A percentile compares a stretch with the other conserved stretches of the same genome.
Conservation (phyloP, 805 yeast genomes). For the Saturnispora dispora region DNA sequence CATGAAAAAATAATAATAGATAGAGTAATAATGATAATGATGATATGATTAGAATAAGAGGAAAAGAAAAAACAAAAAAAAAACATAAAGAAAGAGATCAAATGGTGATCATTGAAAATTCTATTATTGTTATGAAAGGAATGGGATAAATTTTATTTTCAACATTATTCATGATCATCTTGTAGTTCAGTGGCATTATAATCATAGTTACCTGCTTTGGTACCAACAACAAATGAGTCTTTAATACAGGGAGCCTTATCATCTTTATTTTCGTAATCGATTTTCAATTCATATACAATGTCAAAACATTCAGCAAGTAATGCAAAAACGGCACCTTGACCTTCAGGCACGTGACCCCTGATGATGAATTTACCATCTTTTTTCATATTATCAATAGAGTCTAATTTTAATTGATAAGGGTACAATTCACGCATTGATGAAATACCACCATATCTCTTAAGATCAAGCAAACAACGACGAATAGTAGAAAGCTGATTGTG, state of each 20-base stretch:
- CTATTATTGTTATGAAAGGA: background rate
- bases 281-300: conserved; percentile 80
- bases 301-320: conserved; percentile 91
- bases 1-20: background rate
- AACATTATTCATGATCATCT: conserved; percentile 9
- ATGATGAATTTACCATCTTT: conserved; percentile 88
- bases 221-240: conserved; percentile 29
- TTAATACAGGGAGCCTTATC: conserved; percentile 24
- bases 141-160: background rate
- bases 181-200: conserved; percentile 28
- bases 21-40: background rate
- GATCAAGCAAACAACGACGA: conserved; percentile 79
- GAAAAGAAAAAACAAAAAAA: background rate
- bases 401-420: conserved; percentile 92
- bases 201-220: conserved; percentile 28
- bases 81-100: background rate
- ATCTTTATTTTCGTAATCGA: conserved; percentile 66
- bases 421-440: conserved; percentile 81
- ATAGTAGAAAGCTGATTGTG: conserved; percentile 93
- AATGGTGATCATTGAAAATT: background rate
- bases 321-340: conserved; percentile 93
- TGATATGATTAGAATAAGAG: background rate
- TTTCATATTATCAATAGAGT: conserved; percentile 78
- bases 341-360: conserved; percentile 88
- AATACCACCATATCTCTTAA: conserved; percentile 88